Percentiles rank a stretch among this genome's conserved stretches.
These are phyloP conservation scores for Ustanciosporium gigantosporum DNA, from an alignment of 1,284 basidiomycete species.

Conservation along the genomic window DNA sequence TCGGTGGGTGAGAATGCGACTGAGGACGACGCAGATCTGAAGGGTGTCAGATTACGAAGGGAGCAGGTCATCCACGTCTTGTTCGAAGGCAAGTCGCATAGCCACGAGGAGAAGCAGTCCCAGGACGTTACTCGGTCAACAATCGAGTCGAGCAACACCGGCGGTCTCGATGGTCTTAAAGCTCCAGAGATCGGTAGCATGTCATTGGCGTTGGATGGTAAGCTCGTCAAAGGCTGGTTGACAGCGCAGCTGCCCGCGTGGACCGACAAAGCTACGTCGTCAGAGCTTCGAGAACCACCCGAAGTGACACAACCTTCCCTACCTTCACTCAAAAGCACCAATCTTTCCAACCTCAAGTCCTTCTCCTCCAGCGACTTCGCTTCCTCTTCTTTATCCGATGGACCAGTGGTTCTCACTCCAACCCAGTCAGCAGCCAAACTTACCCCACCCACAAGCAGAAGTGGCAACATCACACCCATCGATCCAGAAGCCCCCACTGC, in stretches of 20 bases:
- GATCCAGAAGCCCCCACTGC: constrained; percentile 15
- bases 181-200: constrained; percentile 20
- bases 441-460: constrained; percentile 1
- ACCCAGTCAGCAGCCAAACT: not conserved
- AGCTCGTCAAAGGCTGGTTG: constrained; percentile 41
- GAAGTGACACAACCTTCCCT: constrained; percentile 2
- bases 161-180: not conserved
- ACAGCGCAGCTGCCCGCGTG: constrained; percentile 25
- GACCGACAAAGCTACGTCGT: constrained; percentile 16
- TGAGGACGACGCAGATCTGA: constrained; percentile 30
- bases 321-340: constrained; percentile 9
- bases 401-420: constrained; percentile 12
- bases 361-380: constrained; percentile 27
- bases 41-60: constrained; percentile 42
- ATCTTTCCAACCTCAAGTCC: constrained; percentile 25
- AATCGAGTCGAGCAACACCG: not conserved
- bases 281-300: constrained; percentile 20
- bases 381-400: not conserved
- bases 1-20: constrained; percentile 13
- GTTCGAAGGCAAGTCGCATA: constrained; percentile 24
- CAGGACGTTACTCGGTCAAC: not conserved
- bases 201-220: constrained; percentile 30
- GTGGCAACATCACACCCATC: constrained; percentile 13
- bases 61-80: constrained; percentile 47
- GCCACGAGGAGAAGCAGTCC: not conserved